A percentile compares a stretch with the other conserved stretches of the same genome.
These are phyloP conservation scores for Angomonas deanei DNA, from an alignment of 208 protist species.

Conservation along the genomic window DNA sequence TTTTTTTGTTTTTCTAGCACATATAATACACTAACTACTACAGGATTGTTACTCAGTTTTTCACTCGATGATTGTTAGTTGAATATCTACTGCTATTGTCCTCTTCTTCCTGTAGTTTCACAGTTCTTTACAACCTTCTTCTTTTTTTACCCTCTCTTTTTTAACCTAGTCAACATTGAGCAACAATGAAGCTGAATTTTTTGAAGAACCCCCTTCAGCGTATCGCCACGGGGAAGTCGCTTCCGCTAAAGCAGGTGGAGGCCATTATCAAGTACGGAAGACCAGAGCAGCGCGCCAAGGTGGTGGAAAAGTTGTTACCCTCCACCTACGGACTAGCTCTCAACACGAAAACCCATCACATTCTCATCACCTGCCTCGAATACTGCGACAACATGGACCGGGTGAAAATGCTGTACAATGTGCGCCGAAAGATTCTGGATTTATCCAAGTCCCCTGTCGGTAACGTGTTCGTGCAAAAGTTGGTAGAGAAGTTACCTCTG, in stretches of 20 bases:
- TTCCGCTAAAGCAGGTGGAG: constrained; percentile 86
- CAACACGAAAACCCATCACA: constrained; percentile 71
- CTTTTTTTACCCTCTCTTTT: constrained; percentile 1
- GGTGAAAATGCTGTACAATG: constrained; percentile 74
- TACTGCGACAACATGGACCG: constrained; percentile 72
- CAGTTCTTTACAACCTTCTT: neutral
- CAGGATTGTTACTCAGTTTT: neutral
- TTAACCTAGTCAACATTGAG: neutral
- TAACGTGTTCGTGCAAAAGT: constrained; percentile 73
- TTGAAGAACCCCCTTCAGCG: constrained; percentile 84
- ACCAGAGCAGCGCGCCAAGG: constrained; percentile 75
- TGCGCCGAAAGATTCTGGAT: constrained; percentile 75
- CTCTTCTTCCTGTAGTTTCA: neutral
- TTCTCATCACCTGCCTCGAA: constrained; percentile 67
- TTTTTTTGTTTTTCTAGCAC: constrained; percentile 12
- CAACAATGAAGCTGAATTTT: constrained; percentile 87
- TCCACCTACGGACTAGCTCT: constrained; percentile 65
- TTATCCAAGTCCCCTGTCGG: constrained; percentile 62
- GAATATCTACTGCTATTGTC: neutral
- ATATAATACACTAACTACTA: constrained; percentile 4
- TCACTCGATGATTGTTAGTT: neutral
- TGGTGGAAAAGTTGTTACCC: constrained; percentile 73
- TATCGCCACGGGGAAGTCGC: constrained; percentile 62
- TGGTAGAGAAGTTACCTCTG: constrained; percentile 69
- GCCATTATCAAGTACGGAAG: constrained; percentile 80